Conservation (phyloP, 2,329 filamentous ascomycete species). For the Aspergillus pseudotamarii region DNA sequence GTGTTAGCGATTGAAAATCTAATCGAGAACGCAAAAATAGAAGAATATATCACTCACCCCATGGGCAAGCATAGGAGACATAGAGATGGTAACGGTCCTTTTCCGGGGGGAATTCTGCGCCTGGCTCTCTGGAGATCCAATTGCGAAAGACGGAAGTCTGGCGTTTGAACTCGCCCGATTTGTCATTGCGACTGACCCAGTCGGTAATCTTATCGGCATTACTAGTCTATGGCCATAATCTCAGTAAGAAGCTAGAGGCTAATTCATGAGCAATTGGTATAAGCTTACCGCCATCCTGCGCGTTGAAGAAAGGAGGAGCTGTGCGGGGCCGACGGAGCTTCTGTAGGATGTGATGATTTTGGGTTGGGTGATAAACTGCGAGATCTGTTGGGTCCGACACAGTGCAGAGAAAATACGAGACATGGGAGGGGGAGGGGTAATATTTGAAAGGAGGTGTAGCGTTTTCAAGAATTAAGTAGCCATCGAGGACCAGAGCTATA, state of each 20-base stretch:
- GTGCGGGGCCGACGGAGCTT: constrained; percentile 26
- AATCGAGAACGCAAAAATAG: not conserved
- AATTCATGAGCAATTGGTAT: not conserved
- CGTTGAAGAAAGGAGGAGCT: constrained; percentile 12
- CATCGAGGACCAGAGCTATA: not conserved
- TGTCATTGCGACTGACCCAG: constrained; percentile 79
- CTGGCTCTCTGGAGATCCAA: constrained; percentile 72
- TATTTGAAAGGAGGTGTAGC: constrained; percentile 19
- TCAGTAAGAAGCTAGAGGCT: not conserved
- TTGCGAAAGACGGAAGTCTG: constrained; percentile 80
- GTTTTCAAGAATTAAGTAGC: not conserved
- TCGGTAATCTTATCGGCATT: constrained; percentile 67
- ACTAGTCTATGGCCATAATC: constrained; percentile 21
- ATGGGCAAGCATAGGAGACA: constrained; percentile 91
- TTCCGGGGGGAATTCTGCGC: constrained; percentile 78
- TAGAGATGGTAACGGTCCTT: constrained; percentile 93
- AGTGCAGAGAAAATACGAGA: constrained; percentile 30
- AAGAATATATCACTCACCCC: constrained; percentile 55
- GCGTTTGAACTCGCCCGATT: constrained; percentile 89
- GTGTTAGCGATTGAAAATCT: constrained; percentile 20
- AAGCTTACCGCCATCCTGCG: constrained; percentile 39
- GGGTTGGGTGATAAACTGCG: constrained; percentile 22
- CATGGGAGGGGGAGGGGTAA: constrained; percentile 6
- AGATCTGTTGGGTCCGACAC: constrained; percentile 23
- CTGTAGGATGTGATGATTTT: constrained; percentile 16